Evolutionary conservation across 148 eudicot species (phyloP).

Genomic region (Linanthus parryae): DNA sequence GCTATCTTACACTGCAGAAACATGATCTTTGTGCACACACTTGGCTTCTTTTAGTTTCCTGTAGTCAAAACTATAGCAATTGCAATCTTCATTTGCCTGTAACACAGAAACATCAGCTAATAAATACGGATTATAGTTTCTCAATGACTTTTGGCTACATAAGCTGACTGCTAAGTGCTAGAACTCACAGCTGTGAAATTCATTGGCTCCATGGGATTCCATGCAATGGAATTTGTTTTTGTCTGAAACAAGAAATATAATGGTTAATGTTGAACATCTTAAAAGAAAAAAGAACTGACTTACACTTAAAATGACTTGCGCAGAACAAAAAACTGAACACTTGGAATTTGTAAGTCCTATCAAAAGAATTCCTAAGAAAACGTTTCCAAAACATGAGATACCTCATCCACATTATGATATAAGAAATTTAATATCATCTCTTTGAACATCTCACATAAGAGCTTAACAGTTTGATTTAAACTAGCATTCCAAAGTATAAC

Average conservation of each 20-base stretch:
- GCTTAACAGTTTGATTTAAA: too few relatives aligned
- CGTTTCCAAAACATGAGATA: too few relatives aligned
- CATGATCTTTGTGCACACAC: constrained; percentile 96
- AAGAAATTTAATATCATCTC: too few relatives aligned
- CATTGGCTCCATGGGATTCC: constrained; percentile 99
- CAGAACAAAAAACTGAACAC: not conserved
- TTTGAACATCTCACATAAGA: too few relatives aligned
- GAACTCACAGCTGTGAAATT: constrained; percentile 91
- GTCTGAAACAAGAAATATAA: constrained; percentile 48
- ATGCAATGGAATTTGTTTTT: constrained; percentile 74
- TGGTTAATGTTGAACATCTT: constrained; percentile 3
- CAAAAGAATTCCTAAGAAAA: too few relatives aligned
- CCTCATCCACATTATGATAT: too few relatives aligned
- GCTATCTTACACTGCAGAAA: constrained; percentile 86
- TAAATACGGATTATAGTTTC: not conserved
- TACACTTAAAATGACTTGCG: not conserved
- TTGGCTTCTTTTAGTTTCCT: constrained; percentile 80
- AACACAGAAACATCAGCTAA: constrained; percentile 11
- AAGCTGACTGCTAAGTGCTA: not conserved
- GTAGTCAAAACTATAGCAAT: constrained; percentile 86
- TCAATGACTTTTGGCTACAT: not conserved
- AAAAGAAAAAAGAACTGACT: not conserved
- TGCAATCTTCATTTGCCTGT: constrained; percentile 96
- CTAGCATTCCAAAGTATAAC: too few relatives aligned
- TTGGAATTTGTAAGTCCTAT: not conserved